phyloP scores from a whole-genome alignment of 2,329 filamentous ascomycete species.

The Phialophora expanda region DNA sequence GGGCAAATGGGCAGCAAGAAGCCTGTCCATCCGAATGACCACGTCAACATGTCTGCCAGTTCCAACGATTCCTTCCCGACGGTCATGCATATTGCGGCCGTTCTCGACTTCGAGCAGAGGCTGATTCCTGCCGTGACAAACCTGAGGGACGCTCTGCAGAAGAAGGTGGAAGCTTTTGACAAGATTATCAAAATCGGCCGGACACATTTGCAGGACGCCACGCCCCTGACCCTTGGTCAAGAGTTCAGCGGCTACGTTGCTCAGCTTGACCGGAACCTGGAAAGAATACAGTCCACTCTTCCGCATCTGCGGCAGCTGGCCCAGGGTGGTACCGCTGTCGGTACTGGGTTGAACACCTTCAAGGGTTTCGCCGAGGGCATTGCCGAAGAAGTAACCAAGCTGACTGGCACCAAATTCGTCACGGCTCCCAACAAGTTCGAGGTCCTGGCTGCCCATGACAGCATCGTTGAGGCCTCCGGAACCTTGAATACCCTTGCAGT shows the following conservation, averaged over 20 bases:
- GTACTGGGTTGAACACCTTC: constrained; percentile 97
- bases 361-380: constrained; percentile 94
- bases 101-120: constrained; percentile 85
- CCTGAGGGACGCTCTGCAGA: constrained; percentile 81
- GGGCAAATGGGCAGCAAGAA: constrained; percentile 95
- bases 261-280: constrained; percentile 88
- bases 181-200: constrained; percentile 99
- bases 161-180: constrained; percentile 87
- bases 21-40: constrained; percentile 98
- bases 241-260: constrained; percentile 98
- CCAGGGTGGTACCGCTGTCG: constrained; percentile 95
- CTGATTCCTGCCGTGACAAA: constrained; percentile 82
- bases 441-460: constrained; percentile 92
- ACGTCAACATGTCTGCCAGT: constrained; percentile 98
- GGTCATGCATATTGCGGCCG: constrained; percentile 98
- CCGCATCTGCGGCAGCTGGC: constrained; percentile 86
- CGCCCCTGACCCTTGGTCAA: constrained; percentile 90
- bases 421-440: constrained; percentile 99
- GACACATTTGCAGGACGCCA: constrained; percentile 96
- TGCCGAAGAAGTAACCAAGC: constrained; percentile 85
- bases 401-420: constrained; percentile 91
- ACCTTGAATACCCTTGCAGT: constrained; percentile 89
- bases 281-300: constrained; percentile 80
- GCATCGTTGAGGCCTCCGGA: constrained; percentile 91
- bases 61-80: constrained; percentile 99